These are phyloP conservation scores for Talaromyces sp. DNA, from an alignment of 2,329 filamentous ascomycete genomes.

Conservation along the genomic window DNA sequence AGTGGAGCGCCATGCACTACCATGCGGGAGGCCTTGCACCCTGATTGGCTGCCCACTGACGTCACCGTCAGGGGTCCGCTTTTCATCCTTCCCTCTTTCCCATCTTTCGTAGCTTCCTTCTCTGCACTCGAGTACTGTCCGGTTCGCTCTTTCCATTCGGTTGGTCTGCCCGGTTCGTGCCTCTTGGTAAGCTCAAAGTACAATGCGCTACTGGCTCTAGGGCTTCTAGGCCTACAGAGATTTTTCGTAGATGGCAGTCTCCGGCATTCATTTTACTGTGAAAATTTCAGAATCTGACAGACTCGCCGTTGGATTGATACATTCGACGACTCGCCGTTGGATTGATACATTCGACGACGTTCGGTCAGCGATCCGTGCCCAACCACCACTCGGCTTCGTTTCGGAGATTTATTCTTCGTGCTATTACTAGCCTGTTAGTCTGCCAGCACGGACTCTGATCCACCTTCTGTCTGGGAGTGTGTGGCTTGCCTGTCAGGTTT, in stretches of 20 bases:
- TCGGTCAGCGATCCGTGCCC: conserved; percentile 1
- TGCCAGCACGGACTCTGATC: neutral
- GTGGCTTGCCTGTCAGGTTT: conserved; percentile 2
- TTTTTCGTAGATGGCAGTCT: no score
- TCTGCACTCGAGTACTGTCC: neutral
- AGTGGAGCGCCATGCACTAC: neutral
- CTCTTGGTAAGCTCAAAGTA: neutral
- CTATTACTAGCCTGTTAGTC: neutral
- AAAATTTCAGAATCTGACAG: no score
- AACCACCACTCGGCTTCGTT: neutral
- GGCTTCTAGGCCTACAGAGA: no score
- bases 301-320: no score
- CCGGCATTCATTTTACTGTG: no score
- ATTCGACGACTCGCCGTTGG: neutral
- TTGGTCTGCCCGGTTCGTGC: neutral
- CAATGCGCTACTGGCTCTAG: no score
- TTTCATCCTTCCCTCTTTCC: neutral
- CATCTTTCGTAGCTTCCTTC: no score
- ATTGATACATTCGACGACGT: neutral
- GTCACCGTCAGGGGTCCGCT: conserved; percentile 5
- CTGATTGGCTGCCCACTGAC: conserved; percentile 7
- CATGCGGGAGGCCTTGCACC: neutral
- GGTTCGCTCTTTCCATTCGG: neutral
- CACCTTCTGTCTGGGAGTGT: neutral
- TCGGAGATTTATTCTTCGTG: neutral